Base-by-base conservation (phyloP, 345 rosid genomes). In the Hypericum androsaemum region DNA sequence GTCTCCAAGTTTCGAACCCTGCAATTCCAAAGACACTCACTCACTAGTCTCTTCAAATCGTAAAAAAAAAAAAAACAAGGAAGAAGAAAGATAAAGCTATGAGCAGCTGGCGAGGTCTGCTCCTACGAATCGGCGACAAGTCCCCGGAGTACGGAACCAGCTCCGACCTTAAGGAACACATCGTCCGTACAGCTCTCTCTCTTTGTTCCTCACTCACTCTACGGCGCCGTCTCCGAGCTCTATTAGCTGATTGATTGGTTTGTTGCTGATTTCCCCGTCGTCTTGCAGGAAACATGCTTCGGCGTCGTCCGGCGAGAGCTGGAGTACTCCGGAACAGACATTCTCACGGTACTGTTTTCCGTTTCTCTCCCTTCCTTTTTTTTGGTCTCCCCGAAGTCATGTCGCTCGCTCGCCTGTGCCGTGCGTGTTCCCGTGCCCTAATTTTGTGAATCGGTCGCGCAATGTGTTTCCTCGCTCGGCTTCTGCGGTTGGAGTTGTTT, bases 121-220 rank as follows among this genome's bases (percentile, higher is more conserved):
- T 92, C 58, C 88, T 84, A 16, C 89, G 95, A 65, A 80, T 88
- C 61, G 95, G 98, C 46, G 97, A 92, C 68, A 85, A 81, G 56
- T 77, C 80, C 53, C 73, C 90, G 12, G 97, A 92, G 59, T 92
- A 85, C 54, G 80, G 78, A 66, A 64, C 71, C 58, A 74, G 71
- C 65, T 63, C 83, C 69, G 97, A 88, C 71, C 66, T 68, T 68
- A 88, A 85, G 74, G 95, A 81, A 35, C 95, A 83, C 75, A 75
- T 83, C 57, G 97, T 92, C 14, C 57, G 82, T 74, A 42, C 62
- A 6, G 22, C 11, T 28, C 39, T n/a, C 48, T 54, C 61, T 7
- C 40, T 68, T 17, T 41, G 42, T 28, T 12, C 49, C 42, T 7
- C 39, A 37, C 5, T 40, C 14, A 37, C 39, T 12, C n/a, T 4